Evolutionary conservation across 2,329 filamentous ascomycete species (phyloP), one percentile per base, ranked within the genome.

Genomic region (Apiospora pterosperma): DNA sequence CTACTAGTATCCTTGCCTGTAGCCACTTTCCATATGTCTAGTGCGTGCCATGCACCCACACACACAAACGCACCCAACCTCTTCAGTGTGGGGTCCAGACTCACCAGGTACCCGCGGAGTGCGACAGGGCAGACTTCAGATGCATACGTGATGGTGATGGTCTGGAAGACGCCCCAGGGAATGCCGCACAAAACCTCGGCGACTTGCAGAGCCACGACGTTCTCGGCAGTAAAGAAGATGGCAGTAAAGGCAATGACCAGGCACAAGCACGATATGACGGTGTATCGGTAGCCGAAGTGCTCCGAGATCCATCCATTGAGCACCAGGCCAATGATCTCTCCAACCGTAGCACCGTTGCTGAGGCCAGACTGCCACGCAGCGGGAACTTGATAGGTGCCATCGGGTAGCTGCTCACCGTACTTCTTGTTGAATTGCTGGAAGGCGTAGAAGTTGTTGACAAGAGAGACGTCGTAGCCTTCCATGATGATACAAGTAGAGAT

Each of bases 401-500:
- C 76, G 8, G 75, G 67, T 23, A 80, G 74, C 63, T 77, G 78
- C 58, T 81, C 78, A 64, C 86, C 86, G 69, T 87, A 88, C 73
- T 87, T 88, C 68, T 75, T 74, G 69, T 85, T 85, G 76, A 88
- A 88, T 69, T 85, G 82, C 5, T 81, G 79, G 63, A 86, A 85
- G 42, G 84, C 85, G 67, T 85, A 94, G 74, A 96, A 93, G 77
- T 94, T 94, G 80, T 90, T 92, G 71, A 96, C 87, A 62, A 96
- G 81, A 72, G 87, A 89, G 65, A 96, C 83, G 74, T 97, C 92
- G 79, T 94, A 96, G 38, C 92, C 93, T 77, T 97, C 93, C 93
- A 97, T 97, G 72, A 87, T 88, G 73, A 97, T 96, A 75, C 91
- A 94, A 0, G 92, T 95, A n/a, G 91, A 95, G 76, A 97, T 94